Conservation (phyloP, 1,284 basidiomycete species). For the Cryptococcus sp. region DNA sequence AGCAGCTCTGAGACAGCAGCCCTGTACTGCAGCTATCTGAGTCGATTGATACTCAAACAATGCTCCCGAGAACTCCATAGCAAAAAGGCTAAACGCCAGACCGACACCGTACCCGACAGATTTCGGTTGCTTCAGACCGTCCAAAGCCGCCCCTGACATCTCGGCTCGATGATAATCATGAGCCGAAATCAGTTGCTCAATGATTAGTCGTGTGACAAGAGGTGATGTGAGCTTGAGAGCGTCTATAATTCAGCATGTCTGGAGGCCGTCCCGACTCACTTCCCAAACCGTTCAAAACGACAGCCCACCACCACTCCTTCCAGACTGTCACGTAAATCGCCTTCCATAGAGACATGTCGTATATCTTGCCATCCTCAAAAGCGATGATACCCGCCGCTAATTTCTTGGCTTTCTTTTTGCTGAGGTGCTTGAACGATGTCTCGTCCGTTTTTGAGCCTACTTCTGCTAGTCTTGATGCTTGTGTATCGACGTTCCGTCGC, state of each 20-base stretch:
- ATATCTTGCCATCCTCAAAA: slow-evolving; percentile 32
- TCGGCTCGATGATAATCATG: slow-evolving; percentile 48
- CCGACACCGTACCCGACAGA: slow-evolving; percentile 16
- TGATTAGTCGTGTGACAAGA: slow-evolving; percentile 59
- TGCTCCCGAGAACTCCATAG: slow-evolving; percentile 7
- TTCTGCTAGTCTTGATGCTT: too few relatives aligned
- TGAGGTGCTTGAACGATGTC: neutral
- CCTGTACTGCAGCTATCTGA: slow-evolving; percentile 18
- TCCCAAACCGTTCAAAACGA: neutral
- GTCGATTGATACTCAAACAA: slow-evolving; percentile 13
- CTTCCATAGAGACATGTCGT: slow-evolving; percentile 58
- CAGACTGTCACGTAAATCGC: slow-evolving; percentile 38
- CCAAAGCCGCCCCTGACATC: neutral
- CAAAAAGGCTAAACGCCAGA: slow-evolving; percentile 12
- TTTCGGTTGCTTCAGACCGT: slow-evolving; percentile 49
- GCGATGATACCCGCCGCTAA: slow-evolving; percentile 10
- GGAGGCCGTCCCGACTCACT: neutral
- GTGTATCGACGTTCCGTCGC: neutral
- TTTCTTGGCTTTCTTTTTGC: slow-evolving; percentile 11
- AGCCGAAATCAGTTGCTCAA: slow-evolving; percentile 59
- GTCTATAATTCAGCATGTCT: slow-evolving; percentile 44
- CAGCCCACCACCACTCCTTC: neutral
- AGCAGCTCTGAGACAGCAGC: slow-evolving; percentile 2
- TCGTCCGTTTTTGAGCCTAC: neutral
- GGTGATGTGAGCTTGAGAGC: slow-evolving; percentile 60